Evolutionary conservation across 129 eudicot genomes (phyloP).

Genomic region (Logfia minima): DNA sequence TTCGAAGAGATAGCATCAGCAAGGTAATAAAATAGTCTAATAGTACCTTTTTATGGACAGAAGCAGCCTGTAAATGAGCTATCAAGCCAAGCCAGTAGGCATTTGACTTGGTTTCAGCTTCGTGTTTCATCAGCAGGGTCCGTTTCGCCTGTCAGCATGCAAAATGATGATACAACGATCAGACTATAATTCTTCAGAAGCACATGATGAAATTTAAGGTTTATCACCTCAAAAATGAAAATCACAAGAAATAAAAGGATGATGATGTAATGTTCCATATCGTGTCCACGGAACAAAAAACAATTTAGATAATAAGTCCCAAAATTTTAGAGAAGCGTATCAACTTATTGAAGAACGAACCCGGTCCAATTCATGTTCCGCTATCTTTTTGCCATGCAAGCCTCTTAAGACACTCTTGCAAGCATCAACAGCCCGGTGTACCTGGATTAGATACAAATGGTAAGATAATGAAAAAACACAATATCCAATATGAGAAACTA

Average conservation of each 20-base stretch:
- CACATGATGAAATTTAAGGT: background rate
- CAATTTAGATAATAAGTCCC: background rate
- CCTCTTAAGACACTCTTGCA: constrained; percentile 96
- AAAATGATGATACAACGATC: constrained; percentile 10
- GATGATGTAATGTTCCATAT: background rate
- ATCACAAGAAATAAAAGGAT: background rate
- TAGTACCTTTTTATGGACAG: constrained; percentile 89
- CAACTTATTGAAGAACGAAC: constrained; percentile 43
- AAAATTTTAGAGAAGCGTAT: background rate
- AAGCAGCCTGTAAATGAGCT: constrained; percentile 92
- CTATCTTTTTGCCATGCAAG: constrained; percentile 71
- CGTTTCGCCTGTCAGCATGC: constrained; percentile 65
- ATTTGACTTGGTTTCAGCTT: constrained; percentile 94
- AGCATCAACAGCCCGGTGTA: constrained; percentile 96
- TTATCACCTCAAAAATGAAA: background rate
- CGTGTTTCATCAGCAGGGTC: constrained; percentile 92
- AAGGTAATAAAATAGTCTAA: constrained; percentile 6
- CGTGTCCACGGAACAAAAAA: background rate
- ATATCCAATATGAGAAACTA: background rate
- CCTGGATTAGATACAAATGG: constrained; percentile 46
- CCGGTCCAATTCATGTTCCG: constrained; percentile 88
- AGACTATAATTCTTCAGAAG: constrained; percentile 14
- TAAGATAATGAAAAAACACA: constrained; percentile 17
- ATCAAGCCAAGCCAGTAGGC: constrained; percentile 96
- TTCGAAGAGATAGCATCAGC: background rate